Base-by-base conservation (phyloP, 1,284 basidiomycete species). In the Trametes hirsuta region DNA sequence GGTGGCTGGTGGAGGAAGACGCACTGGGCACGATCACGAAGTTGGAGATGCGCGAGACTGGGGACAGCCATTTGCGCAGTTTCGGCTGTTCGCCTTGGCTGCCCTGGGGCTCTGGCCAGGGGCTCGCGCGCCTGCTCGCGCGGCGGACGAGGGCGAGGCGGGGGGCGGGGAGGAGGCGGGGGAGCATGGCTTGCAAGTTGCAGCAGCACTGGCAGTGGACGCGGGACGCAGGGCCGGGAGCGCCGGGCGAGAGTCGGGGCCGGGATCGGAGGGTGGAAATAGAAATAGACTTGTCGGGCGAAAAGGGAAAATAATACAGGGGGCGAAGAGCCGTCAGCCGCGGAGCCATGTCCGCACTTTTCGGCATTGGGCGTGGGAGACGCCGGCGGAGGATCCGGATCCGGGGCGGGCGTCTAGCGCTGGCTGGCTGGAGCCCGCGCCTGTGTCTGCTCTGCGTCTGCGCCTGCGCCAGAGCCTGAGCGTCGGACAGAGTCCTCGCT, bases 1-100 rank as follows among this genome's bases (percentile, higher is more conserved):
- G 34, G 18, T 2, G 39, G 25, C 34, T 18, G 37, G 34, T 21
- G 53, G 49, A 36, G 36, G 30, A 46, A 46, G 39, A 59, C 58
- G 52, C 53, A 71, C 72, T 57, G 52, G 72, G 72, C 34, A 73
- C 68, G 47, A 71, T 53, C 37, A 69, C 58, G 53, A 68, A 71
- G 62, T 70, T 71, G 55, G 67, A 59, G 47, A 72, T 64, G 34
- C 65, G 65, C 48, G 66, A 68, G 11, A 66, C 62, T 34, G 63
- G 62, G 44, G 58, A 62, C 25, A 69, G 59, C 72, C 72, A 73
- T 0, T 66, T 36, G 47, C 64, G 37, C 46, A 47, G n/a, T 37
- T 39, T 53, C 15, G 61, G 59, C 48, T 59, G 37, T 15, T 61
- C 58, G 41, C 48, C 48, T 3, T 15, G 5, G 58, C 34, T 9